Conservation (phyloP, 352 stramenopile genomes). For the Globisporangium alternatum region DNA sequence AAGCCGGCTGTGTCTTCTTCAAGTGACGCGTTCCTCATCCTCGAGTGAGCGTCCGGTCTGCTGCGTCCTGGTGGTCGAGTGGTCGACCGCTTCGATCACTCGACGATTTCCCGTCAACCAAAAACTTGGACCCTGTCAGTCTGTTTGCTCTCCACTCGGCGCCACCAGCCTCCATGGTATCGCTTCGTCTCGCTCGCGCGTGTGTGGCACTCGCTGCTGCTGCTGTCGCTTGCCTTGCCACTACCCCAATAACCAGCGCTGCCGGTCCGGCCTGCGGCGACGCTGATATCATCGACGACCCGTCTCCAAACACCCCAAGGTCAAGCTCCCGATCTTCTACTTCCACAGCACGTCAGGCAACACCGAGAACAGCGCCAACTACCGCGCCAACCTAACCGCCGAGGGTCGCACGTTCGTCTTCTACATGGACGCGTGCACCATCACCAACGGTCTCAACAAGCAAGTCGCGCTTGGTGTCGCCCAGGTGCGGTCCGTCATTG, state of each 20-base stretch:
- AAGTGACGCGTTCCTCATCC: no score
- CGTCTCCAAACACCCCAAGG: neutral
- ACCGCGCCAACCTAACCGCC: conserved; percentile 25
- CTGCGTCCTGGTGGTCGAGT: no score
- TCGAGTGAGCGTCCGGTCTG: no score
- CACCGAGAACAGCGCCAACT: conserved; percentile 15
- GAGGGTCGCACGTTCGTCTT: conserved; percentile 29
- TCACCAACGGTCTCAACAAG: conserved; percentile 10
- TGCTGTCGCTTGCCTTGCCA: neutral
- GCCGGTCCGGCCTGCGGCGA: neutral
- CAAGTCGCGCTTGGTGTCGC: conserved; percentile 24
- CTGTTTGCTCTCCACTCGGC: neutral
- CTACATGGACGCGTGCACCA: conserved; percentile 21
- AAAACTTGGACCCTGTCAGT: no score
- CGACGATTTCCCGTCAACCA: no score
- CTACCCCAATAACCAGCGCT: neutral
- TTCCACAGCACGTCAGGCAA: conserved; percentile 30
- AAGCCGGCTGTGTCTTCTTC: no score
- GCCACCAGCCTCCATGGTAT: neutral
- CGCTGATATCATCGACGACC: neutral
- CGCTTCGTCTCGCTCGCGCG: neutral
- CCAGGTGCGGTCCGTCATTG: conserved; percentile 16
- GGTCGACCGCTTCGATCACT: no score
- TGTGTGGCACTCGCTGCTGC: neutral
- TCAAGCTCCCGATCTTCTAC: conserved; percentile 31